phyloP scores from a whole-genome alignment of 2,329 filamentous ascomycete genomes.

The Clonostachys rosea region DNA sequence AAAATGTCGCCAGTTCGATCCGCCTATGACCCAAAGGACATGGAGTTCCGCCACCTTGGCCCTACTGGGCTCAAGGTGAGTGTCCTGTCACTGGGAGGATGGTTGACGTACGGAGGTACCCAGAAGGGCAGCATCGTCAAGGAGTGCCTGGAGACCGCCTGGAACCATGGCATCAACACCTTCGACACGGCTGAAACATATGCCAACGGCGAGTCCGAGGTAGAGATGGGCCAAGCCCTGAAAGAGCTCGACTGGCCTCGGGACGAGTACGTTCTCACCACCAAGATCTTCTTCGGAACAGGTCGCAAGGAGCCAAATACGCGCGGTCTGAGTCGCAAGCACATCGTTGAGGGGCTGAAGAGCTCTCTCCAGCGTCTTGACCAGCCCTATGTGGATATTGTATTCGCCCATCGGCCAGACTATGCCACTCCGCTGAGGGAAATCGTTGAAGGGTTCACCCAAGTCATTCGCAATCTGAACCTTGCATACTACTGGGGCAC shows the following conservation, averaged over 20 bases:
- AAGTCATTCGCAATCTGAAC: slow-evolving; percentile 63
- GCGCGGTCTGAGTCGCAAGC: slow-evolving; percentile 62
- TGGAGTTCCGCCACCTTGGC: slow-evolving; percentile 70
- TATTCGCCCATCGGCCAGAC: slow-evolving; percentile 67
- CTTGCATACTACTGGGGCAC: slow-evolving; percentile 70
- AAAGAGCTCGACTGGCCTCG: slow-evolving; percentile 56
- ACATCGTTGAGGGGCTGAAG: slow-evolving; percentile 63
- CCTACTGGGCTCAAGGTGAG: slow-evolving; percentile 71
- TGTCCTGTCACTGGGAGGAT: slow-evolving; percentile 65
- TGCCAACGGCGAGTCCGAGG: slow-evolving; percentile 55
- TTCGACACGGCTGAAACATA: slow-evolving; percentile 59
- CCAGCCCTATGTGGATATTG: slow-evolving; percentile 60
- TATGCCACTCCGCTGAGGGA: slow-evolving; percentile 66
- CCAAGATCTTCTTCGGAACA: slow-evolving; percentile 47
- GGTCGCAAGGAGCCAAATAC: slow-evolving; percentile 63
- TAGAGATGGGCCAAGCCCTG: slow-evolving; percentile 57
- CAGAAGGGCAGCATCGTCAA: slow-evolving; percentile 64
- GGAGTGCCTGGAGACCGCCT: slow-evolving; percentile 57
- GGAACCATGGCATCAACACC: slow-evolving; percentile 57
- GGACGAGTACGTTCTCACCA: slow-evolving; percentile 56
- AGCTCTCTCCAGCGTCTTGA: slow-evolving; percentile 53
- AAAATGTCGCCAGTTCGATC: too few relatives aligned
- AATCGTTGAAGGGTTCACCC: slow-evolving; percentile 65
- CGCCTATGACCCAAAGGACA: slow-evolving; percentile 34
- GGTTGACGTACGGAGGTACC: slow-evolving; percentile 70